Evolutionary conservation across 2,329 filamentous ascomycete species (phyloP), one percentile per base, ranked within the genome.

Genomic region (Daldinia sp.): DNA sequence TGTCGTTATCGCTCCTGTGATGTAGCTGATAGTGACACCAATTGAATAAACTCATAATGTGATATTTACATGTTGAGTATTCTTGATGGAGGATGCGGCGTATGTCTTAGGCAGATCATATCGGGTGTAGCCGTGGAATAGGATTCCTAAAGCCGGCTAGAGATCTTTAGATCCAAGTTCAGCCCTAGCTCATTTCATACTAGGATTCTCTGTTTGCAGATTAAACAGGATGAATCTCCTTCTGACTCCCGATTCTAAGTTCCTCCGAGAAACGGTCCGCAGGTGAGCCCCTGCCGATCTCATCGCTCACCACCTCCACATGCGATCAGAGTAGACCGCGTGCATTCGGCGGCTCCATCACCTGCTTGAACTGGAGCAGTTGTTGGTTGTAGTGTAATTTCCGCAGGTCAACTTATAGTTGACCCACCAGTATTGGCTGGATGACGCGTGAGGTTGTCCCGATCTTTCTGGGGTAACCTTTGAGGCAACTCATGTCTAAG

Each of bases 351-450:
- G 57, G 42, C 58, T 58, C 48, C 61, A 70, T 74, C 74, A 75
- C 72, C 73, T 75, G 74, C 72, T 72, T 53, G 46, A 72, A 72
- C 60, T 65, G 70, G 69, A 46, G 28, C 51, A 53, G 39, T 39
- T 30, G 37, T 56, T 60, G 37, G 57, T 48, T 58, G 59, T 44
- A 46, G 51, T 46, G 28, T 37, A 54, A 62, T 65, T 30, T 61
- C 62, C 46, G 44, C 42, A 23, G 46, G 58, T 66, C n/a, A 35
- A 59, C 56, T 53, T 63, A 48, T 50, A 42, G 4, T 15, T 54
- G 61, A 50, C 64, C 63, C 64, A 64, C 58, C 59, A 50, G 46
- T 37, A 39, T 53, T 56, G 51, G 28, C 41, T 54, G 58, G 60
- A 60, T 63, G 59, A 59, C 44, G 55, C 46, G 26, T 60, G 41